phyloP scores from a whole-genome alignment of 257 asterid species.

The Ehretia macrophylla region DNA sequence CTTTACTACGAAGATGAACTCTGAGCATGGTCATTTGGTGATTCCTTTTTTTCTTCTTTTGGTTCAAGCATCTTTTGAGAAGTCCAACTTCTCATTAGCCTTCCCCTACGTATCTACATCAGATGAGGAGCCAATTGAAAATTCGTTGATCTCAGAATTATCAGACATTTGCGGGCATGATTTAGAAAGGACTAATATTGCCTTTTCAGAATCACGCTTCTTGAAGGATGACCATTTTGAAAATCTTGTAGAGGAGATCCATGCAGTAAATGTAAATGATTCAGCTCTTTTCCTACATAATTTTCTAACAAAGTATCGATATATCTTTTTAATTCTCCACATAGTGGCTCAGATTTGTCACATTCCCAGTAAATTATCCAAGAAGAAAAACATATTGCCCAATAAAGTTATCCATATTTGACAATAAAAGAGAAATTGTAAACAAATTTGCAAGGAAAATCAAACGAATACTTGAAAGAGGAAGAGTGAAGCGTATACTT shows the following conservation, averaged over 20 bases:
- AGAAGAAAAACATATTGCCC: no score
- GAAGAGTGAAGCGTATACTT: no score
- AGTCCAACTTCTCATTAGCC: slow-evolving; percentile 78
- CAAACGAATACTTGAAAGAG: no score
- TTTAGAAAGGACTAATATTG: slow-evolving; percentile 43
- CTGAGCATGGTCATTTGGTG: slow-evolving; percentile 3
- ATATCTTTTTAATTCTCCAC: no score
- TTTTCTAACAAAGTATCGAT: no score
- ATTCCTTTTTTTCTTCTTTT: slow-evolving; percentile 17
- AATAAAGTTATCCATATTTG: no score
- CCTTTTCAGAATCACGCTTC: slow-evolving; percentile 64
- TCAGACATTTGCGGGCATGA: slow-evolving; percentile 58
- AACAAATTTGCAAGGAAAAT: no score
- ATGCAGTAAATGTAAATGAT: slow-evolving; percentile 62
- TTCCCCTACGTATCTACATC: slow-evolving; percentile 75
- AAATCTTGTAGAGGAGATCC: slow-evolving; percentile 50
- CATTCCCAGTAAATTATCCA: no score
- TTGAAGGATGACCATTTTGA: slow-evolving; percentile 56
- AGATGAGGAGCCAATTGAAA: slow-evolving; percentile 60
- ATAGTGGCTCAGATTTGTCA: no score
- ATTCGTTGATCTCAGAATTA: slow-evolving; percentile 71
- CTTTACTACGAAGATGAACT: slow-evolving; percentile 15
- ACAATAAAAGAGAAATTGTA: no score
- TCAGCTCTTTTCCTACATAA: not conserved
- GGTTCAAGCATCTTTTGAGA: slow-evolving; percentile 61